Evolutionary conservation across 164 flowering plant species (phyloP).

Genomic region (Brasenia schreberi): DNA sequence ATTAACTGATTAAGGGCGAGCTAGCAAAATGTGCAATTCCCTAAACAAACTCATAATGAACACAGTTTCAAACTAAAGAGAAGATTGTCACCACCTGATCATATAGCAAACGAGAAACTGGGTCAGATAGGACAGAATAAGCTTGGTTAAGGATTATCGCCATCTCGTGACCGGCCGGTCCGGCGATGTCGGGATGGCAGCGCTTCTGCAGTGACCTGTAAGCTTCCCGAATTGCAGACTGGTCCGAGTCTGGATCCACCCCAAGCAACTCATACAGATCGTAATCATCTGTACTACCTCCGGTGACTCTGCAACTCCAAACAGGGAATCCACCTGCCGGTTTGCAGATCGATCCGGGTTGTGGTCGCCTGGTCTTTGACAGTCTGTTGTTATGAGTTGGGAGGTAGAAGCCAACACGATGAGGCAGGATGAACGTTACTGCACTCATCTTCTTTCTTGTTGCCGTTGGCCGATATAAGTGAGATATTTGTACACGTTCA

Average conservation of each 20-base stretch:
- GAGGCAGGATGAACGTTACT: not conserved
- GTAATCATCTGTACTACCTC: slow-evolving; percentile 15
- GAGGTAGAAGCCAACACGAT: not conserved
- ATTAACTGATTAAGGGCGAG: too few species aligned
- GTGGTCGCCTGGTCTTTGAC: not conserved
- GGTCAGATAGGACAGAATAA: slow-evolving; percentile 70
- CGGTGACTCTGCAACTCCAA: not conserved
- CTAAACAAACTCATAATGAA: too few species aligned
- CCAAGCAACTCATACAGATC: slow-evolving; percentile 92
- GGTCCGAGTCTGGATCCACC: slow-evolving; percentile 48
- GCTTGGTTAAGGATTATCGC: slow-evolving; percentile 83
- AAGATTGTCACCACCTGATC: slow-evolving; percentile 38
- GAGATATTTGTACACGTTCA: not conserved
- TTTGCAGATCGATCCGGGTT: not conserved
- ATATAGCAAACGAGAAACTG: slow-evolving; percentile 45
- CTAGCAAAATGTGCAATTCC: too few species aligned
- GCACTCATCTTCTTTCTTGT: not conserved
- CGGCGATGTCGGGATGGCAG: slow-evolving; percentile 94
- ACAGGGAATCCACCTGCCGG: not conserved
- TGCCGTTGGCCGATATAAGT: not conserved
- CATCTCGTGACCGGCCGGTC: slow-evolving; percentile 84
- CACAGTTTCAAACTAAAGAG: not conserved
- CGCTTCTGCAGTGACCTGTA: slow-evolving; percentile 74
- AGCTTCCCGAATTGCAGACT: slow-evolving; percentile 48
- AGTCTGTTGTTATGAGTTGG: not conserved